These are phyloP conservation scores for Quercus cerris DNA, from an alignment of 306 rosid species.

Conservation along the genomic window DNA sequence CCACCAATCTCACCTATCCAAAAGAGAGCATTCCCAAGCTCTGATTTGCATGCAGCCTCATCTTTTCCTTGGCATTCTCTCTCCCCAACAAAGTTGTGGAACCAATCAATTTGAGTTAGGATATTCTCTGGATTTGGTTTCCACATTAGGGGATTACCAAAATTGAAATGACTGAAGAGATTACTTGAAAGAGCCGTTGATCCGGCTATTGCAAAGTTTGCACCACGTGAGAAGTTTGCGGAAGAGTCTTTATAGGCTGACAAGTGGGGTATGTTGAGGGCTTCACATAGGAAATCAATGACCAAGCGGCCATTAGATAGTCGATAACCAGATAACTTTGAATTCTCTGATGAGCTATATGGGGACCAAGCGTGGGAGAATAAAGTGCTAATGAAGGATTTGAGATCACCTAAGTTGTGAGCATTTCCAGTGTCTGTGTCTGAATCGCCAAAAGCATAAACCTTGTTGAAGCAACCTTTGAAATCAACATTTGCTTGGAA, in stretches of 20 bases:
- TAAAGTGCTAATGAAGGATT: background rate
- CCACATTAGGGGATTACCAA: no score
- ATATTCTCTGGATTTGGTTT: no score
- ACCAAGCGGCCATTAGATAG: constrained; percentile 13
- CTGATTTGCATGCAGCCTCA: no score
- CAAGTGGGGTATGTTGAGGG: constrained; percentile 1
- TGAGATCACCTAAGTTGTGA: background rate
- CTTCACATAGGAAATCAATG: constrained; percentile 10
- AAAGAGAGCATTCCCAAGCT: no score
- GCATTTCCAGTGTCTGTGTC: constrained; percentile 28
- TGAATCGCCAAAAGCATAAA: constrained; percentile 26
- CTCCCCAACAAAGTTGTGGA: no score
- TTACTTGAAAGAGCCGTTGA: no score
- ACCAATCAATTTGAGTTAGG: no score
- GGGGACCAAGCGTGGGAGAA: background rate
- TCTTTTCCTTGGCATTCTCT: no score
- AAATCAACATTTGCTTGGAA: background rate
- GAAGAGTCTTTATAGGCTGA: background rate
- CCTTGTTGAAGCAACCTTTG: constrained; percentile 12
- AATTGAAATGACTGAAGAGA: no score
- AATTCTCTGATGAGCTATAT: no score
- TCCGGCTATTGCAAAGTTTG: constrained; percentile 25
- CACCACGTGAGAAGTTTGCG: background rate
- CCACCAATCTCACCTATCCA: no score
- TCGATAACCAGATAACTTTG: background rate